Evolutionary conservation across 331 rosid species (phyloP).

Genomic region (Pyrus hybrid): DNA sequence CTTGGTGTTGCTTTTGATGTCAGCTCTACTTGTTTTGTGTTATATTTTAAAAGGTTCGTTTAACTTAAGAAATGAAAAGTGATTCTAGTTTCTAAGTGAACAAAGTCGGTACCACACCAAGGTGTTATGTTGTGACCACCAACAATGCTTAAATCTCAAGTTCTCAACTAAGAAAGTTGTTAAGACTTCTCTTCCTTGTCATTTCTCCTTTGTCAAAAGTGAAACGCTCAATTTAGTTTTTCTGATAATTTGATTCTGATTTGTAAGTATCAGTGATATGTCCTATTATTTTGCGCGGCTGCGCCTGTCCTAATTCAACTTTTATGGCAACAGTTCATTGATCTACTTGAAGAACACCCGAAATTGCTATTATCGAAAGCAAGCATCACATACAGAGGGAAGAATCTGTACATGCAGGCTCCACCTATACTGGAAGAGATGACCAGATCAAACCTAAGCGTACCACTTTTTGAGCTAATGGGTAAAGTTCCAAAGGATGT

Average conservation of each 20-base stretch:
- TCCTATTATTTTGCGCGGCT: not conserved
- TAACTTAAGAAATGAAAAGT: not conserved
- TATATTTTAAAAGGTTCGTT: not conserved
- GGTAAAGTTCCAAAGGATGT: conserved; percentile 56
- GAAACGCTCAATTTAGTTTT: not conserved
- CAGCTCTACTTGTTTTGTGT: not conserved
- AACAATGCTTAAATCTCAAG: not conserved
- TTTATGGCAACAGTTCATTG: conserved; percentile 56
- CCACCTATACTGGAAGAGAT: conserved; percentile 91
- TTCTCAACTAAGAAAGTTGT: not conserved
- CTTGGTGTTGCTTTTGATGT: not conserved
- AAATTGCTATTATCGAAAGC: conserved; percentile 61
- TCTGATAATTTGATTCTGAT: not conserved
- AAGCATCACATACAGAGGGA: conserved; percentile 64
- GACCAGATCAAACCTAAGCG: conserved; percentile 74
- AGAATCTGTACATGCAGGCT: conserved; percentile 93
- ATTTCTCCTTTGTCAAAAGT: not conserved
- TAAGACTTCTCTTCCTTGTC: not conserved
- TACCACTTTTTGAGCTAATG: conserved; percentile 59
- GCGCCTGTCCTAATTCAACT: not conserved
- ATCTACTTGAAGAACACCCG: conserved; percentile 74
- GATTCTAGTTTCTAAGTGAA: not conserved
- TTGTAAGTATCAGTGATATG: not conserved
- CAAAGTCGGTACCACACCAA: not conserved
- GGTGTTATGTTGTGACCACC: not conserved